Evolutionary conservation across 2,329 filamentous ascomycete genomes (phyloP), one percentile per base, ranked within the genome.

Genomic region (Talaromyces funiculosus): DNA sequence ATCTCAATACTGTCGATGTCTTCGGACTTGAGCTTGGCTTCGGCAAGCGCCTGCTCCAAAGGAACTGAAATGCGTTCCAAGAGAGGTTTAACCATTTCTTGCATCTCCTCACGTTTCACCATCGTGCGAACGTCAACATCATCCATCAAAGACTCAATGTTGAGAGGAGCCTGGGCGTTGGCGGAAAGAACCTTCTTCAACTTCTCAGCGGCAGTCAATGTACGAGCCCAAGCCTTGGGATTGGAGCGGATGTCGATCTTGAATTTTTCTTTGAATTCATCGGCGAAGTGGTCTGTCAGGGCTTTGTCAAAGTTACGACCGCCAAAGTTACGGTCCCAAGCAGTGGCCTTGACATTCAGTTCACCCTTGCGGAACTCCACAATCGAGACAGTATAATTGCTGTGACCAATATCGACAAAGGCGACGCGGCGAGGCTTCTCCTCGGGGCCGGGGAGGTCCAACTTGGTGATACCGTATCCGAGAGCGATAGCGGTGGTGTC

Each of bases 71-170:
- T 84, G 67, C 90, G 87, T 68, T 84, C 82, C 37, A 99, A 82
- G 57, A 97, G 82, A 47, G 92, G 91, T 80, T 90, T 86, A 65
- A 97, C 86, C 75, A 99, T 86, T 64, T 88, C 86, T 82, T 99
- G 94, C 61, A 99, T 86, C 74, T 97, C 93, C 72, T 96, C 90
- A 65, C 94, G 89, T 75, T 93, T 97, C 72, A 99, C 84, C 84
- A 96, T 89, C 63, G 89, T 82, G 58, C 85, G 86, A 38, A 96
- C 94, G 75, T 99, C 94, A 64, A 96, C 82, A 75, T 99, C 94
- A 78, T 97, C 95, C 92, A 99, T 97, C 68, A 99, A 82, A 37
- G 92, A 97, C 82, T 99, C 94, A 71, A 99, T 95, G 83, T 92
- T 97, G 76, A 99, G 79, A 54, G 93, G 91, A 18, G 93, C 92